Evolutionary conservation across 2,329 filamentous ascomycete genomes (phyloP).

Genomic region (Alternaria burnsii): DNA sequence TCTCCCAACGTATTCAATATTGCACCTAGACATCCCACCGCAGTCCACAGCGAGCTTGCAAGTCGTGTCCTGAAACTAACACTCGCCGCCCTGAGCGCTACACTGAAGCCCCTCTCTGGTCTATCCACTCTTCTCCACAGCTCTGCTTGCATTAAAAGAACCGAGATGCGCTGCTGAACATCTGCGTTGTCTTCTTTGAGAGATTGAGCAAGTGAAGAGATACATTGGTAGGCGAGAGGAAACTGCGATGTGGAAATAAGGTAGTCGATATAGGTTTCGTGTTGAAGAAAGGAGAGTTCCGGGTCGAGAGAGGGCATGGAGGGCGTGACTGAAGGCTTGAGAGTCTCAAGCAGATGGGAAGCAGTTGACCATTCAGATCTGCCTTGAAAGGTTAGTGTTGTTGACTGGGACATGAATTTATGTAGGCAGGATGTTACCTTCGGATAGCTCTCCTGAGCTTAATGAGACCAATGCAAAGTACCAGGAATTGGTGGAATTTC

Average conservation of each 20-base stretch:
- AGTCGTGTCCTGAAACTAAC: constrained; percentile 75
- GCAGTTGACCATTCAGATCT: constrained; percentile 66
- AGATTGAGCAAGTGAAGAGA: constrained; percentile 62
- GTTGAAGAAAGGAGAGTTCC: constrained; percentile 67
- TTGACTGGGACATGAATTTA: constrained; percentile 23
- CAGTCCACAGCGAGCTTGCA: constrained; percentile 75
- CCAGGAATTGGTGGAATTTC: constrained; percentile 79
- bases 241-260: constrained; percentile 64
- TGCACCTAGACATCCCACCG: constrained; percentile 71
- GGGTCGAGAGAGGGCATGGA: constrained; percentile 59
- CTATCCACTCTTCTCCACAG: constrained; percentile 74
- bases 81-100: constrained; percentile 77
- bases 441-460: constrained; percentile 71
- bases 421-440: constrained; percentile 40
- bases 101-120: constrained; percentile 77
- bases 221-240: constrained; percentile 60
- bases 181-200: constrained; percentile 67
- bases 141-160: constrained; percentile 76
- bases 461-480: constrained; percentile 71
- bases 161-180: constrained; percentile 72
- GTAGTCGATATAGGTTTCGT: constrained; percentile 68
- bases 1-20: constrained; percentile 76
- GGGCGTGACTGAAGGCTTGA: constrained; percentile 56
- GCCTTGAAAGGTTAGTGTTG: background rate
- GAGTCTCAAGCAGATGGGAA: constrained; percentile 64